Conservation (phyloP, 345 rosid species). For the Murraya koenigii region DNA sequence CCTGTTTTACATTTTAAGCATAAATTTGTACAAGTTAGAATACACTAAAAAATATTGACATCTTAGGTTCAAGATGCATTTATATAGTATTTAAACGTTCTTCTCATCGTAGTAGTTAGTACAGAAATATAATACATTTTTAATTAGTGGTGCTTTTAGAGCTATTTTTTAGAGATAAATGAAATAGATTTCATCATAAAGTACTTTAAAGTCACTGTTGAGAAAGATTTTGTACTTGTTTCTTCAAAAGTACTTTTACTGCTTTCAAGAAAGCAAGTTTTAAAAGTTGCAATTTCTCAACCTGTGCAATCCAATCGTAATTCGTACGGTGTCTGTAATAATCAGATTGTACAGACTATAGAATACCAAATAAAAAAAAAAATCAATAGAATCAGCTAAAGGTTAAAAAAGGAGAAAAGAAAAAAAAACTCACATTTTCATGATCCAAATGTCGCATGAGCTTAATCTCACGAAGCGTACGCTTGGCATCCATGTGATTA, state of each 20-base stretch:
- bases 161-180: neutral
- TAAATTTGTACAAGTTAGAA: constrained; percentile 10
- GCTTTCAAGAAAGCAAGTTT: neutral
- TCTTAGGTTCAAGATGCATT: neutral
- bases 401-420: too few relatives aligned
- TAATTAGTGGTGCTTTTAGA: neutral
- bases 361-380: neutral
- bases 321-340: neutral
- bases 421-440: constrained; percentile 61
- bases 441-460: constrained; percentile 96
- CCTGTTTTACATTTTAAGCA: constrained; percentile 41
- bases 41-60: too few relatives aligned
- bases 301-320: neutral
- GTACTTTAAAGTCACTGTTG: neutral
- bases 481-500: constrained; percentile 94
- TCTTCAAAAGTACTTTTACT: neutral
- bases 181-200: neutral
- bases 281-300: neutral
- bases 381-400: neutral
- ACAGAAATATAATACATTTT: too few relatives aligned
- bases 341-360: neutral
- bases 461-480: constrained; percentile 97
- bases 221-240: neutral
- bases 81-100: too few relatives aligned
- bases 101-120: too few relatives aligned